These are phyloP conservation scores for Hyphopichia fennica DNA, from an alignment of 1,139 yeast genomes.

Conservation along the genomic window DNA sequence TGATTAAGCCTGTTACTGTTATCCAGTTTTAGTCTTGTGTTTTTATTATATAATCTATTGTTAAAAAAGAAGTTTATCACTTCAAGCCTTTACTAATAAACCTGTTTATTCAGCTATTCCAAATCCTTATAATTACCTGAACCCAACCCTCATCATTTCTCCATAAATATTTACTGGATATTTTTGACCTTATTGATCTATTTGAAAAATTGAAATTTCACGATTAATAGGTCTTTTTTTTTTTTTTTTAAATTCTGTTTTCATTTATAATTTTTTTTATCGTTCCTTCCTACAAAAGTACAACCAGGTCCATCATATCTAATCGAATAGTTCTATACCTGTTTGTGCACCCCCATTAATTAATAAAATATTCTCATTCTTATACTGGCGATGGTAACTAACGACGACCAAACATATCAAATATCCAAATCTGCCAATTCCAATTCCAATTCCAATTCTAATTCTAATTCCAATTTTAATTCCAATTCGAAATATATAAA, in stretches of 20 bases:
- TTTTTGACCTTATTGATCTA: slow-evolving; percentile 4
- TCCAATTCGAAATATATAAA: no score
- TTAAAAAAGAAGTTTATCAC: no score
- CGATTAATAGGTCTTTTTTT: slow-evolving; percentile 3
- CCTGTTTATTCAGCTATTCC: no score
- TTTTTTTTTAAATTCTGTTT: not conserved
- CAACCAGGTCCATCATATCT: not conserved
- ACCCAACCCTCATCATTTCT: no score
- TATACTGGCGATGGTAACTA: not conserved
- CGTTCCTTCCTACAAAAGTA: no score
- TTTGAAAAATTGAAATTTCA: slow-evolving; percentile 10
- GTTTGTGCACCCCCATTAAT: no score
- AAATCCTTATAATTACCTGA: no score
- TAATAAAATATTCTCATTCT: no score
- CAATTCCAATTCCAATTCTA: not conserved
- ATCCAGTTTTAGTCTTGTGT: not conserved
- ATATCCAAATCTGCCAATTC: not conserved
- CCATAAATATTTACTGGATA: no score
- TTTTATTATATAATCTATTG: not conserved
- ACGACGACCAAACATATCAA: not conserved
- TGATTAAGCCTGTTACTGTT: not conserved
- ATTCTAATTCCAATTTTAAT: not conserved
- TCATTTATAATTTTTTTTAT: not conserved
- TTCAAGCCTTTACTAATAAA: no score
- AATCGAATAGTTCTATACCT: not conserved